phyloP scores from a whole-genome alignment of 140 eudicot species.

The Eryngium alpinum region DNA sequence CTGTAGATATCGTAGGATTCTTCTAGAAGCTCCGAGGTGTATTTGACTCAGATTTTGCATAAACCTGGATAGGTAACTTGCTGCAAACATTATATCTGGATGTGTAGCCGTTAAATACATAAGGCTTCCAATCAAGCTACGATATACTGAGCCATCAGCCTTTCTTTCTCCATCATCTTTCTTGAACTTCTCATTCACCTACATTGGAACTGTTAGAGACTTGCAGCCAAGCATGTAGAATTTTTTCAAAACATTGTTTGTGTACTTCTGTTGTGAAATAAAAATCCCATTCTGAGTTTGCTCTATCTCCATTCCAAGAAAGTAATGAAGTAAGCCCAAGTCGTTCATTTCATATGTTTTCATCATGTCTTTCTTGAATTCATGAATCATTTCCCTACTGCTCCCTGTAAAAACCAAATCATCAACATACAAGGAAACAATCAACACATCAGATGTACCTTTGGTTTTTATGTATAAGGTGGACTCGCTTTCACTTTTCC shows the following conservation, averaged over 20 bases:
- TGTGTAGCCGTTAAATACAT: too few species aligned
- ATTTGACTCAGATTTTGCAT: not conserved
- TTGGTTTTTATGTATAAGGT: not conserved
- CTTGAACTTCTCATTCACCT: not conserved
- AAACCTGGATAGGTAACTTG: constrained; percentile 5
- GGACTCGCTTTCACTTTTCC: not conserved
- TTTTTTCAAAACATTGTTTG: not conserved
- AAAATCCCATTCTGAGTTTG: not conserved
- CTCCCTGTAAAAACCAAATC: not conserved
- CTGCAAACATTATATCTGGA: not conserved
- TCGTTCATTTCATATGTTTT: not conserved
- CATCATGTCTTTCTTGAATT: not conserved
- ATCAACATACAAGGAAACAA: not conserved
- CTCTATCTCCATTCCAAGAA: not conserved
- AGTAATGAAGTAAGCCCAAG: not conserved
- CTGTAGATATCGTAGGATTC: constrained; percentile 1
- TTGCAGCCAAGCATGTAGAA: not conserved
- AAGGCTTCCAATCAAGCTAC: not conserved
- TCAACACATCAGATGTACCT: not conserved
- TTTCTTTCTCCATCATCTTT: not conserved
- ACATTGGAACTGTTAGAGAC: not conserved
- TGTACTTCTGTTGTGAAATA: not conserved
- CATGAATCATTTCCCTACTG: not conserved
- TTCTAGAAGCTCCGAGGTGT: not conserved
- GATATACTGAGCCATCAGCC: not conserved